phyloP scores from a whole-genome alignment of 306 rosid genomes.

The Cicer pinnatifidum region DNA sequence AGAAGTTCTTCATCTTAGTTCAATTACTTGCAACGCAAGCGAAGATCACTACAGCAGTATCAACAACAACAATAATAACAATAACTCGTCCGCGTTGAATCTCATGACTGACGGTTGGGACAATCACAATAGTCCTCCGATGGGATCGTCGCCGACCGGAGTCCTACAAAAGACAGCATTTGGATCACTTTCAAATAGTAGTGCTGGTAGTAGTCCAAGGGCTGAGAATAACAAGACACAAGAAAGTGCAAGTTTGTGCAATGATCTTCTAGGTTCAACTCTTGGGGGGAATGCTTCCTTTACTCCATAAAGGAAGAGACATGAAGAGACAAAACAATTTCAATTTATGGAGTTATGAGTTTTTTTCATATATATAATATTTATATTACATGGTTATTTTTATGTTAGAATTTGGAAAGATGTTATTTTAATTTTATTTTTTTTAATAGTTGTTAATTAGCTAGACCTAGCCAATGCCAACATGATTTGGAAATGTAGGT shows the following conservation, averaged over 20 bases:
- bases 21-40: constrained; percentile 24
- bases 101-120: constrained; percentile 83
- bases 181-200: constrained; percentile 85
- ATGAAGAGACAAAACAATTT: constrained; percentile 28
- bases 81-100: constrained; percentile 69
- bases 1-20: constrained; percentile 76
- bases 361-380: constrained; percentile 8
- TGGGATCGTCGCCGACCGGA: constrained; percentile 91
- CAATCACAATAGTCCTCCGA: constrained; percentile 67
- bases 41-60: constrained; percentile 51
- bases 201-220: constrained; percentile 91
- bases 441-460: constrained; percentile 2
- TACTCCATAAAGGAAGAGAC: constrained; percentile 20
- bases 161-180: constrained; percentile 77
- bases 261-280: constrained; percentile 62
- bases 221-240: constrained; percentile 65
- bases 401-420: constrained; percentile 42
- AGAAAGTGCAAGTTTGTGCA: constrained; percentile 75
- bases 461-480: neutral
- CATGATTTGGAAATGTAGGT: constrained; percentile 41
- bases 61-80: neutral
- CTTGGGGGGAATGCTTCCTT: constrained; percentile 51
- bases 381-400: constrained; percentile 39
- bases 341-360: constrained; percentile 24
- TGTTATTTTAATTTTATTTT: neutral